A percentile compares a stretch with the other conserved stretches of the same genome.
phyloP scores from a whole-genome alignment of 2,329 filamentous ascomycete genomes.

The Alternaria ventricosa region DNA sequence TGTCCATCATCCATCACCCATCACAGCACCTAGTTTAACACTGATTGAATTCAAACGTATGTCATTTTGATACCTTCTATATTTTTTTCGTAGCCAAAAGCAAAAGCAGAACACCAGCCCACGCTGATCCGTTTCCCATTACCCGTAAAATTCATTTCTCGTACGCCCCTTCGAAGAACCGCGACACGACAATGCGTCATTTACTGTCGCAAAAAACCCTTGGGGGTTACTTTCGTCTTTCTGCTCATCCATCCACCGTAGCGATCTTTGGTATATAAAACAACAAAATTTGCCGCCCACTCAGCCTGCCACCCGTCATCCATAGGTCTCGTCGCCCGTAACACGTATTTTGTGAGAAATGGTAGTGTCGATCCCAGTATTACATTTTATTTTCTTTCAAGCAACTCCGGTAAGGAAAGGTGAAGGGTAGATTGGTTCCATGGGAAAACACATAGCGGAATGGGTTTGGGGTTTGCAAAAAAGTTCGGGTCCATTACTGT shows the following conservation, averaged over 20 bases:
- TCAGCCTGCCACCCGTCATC: not conserved
- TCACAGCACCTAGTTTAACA: not conserved
- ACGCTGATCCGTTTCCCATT: not conserved
- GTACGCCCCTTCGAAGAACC: not conserved
- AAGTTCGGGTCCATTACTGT: not conserved
- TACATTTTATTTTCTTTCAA: not conserved
- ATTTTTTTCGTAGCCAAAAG: not conserved
- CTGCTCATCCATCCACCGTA: not conserved
- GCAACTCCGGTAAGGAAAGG: not conserved
- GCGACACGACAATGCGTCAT: slow-evolving; percentile 1
- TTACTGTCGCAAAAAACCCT: not conserved
- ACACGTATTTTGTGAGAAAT: not conserved
- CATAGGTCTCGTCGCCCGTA: not conserved
- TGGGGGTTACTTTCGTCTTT: not conserved
- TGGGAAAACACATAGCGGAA: not conserved
- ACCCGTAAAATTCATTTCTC: not conserved
- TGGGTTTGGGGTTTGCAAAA: not conserved
- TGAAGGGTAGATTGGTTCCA: not conserved
- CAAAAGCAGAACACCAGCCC: not conserved
- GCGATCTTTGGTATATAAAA: slow-evolving; percentile 6
- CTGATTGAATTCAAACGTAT: not conserved
- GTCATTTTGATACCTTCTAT: not conserved
- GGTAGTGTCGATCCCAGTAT: not conserved
- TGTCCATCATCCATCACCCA: not conserved
- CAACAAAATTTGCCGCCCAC: not conserved